A percentile compares a stretch with the other conserved stretches of the same genome.
Evolutionary conservation across 139 green algal genomes (phyloP).

Genomic region (Pleodorina starrii): DNA sequence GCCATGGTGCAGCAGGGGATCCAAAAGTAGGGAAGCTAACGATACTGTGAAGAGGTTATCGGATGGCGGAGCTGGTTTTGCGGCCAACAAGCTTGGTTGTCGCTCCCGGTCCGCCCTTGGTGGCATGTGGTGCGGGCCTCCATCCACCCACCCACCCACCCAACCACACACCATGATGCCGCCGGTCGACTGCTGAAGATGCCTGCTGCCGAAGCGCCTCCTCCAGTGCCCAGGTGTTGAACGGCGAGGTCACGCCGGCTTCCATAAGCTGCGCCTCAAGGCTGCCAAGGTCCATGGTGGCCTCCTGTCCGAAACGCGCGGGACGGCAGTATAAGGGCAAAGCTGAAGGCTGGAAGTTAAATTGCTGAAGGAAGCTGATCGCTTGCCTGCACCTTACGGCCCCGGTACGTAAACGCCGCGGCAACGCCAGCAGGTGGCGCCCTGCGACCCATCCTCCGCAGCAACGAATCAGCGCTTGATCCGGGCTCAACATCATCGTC

Average conservation of each 20-base stretch:
- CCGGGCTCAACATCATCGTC: conserved; percentile 28
- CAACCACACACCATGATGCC: conserved; percentile 21
- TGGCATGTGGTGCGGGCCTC: too few relatives aligned
- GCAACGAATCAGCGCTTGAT: background rate
- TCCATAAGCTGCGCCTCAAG: background rate
- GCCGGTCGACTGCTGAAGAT: background rate
- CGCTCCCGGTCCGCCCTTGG: too few relatives aligned
- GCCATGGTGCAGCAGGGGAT: too few relatives aligned
- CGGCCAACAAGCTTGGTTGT: too few relatives aligned
- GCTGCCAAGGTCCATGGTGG: background rate
- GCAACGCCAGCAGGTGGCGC: background rate
- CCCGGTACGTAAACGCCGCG: background rate
- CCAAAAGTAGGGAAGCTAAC: too few relatives aligned
- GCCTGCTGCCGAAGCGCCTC: conserved; percentile 5
- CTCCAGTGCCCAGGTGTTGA: conserved; percentile 15
- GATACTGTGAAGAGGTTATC: too few relatives aligned
- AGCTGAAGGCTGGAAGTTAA: background rate
- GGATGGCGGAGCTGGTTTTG: too few relatives aligned
- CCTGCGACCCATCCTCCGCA: background rate
- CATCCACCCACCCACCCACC: too few relatives aligned
- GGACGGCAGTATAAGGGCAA: background rate
- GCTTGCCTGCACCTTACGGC: background rate
- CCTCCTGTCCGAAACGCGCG: background rate
- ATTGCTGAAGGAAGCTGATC: background rate
- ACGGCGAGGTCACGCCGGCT: background rate